These are phyloP conservation scores for Pythium pectinolyticum DNA, from an alignment of 352 stramenopile genomes.

Conservation along the genomic window DNA sequence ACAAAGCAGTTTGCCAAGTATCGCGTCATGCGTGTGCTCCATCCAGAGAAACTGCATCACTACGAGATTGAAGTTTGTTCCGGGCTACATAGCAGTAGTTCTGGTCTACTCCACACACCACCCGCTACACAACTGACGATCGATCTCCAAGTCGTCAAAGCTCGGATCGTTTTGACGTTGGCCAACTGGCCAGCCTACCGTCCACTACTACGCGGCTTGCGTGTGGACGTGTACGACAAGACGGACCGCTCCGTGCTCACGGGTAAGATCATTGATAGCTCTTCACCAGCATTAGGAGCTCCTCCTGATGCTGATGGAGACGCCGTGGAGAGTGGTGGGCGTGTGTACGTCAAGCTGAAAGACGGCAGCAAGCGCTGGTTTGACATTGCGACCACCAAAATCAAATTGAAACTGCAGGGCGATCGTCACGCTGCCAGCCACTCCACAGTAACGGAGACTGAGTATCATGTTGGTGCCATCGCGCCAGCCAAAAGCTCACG, in stretches of 20 bases:
- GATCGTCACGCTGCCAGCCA: background rate
- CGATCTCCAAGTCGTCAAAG: slow-evolving; percentile 7
- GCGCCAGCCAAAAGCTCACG: no score
- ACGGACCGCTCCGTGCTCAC: slow-evolving; percentile 17
- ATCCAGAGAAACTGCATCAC: background rate
- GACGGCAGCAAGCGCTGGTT: slow-evolving; percentile 24
- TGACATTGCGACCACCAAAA: slow-evolving; percentile 22
- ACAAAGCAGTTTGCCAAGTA: slow-evolving; percentile 29
- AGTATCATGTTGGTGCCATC: no score
- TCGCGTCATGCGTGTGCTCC: slow-evolving; percentile 3
- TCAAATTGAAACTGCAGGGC: slow-evolving; percentile 23
- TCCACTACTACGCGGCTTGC: slow-evolving; percentile 6
- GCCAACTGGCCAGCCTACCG: slow-evolving; percentile 4
- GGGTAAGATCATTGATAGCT: slow-evolving; percentile 19
- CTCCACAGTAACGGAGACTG: background rate
- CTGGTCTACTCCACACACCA: background rate
- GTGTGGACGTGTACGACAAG: slow-evolving; percentile 32
- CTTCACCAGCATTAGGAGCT: no score
- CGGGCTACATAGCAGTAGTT: slow-evolving; percentile 8
- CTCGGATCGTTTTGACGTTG: slow-evolving; percentile 6
- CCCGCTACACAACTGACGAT: background rate
- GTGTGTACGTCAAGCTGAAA: slow-evolving; percentile 24
- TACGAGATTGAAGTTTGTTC: slow-evolving; percentile 10
- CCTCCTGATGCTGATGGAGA: no score
- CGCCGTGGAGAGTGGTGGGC: background rate